phyloP scores from a whole-genome alignment of 441 rosid species.

The Metrosideros polymorpha region DNA sequence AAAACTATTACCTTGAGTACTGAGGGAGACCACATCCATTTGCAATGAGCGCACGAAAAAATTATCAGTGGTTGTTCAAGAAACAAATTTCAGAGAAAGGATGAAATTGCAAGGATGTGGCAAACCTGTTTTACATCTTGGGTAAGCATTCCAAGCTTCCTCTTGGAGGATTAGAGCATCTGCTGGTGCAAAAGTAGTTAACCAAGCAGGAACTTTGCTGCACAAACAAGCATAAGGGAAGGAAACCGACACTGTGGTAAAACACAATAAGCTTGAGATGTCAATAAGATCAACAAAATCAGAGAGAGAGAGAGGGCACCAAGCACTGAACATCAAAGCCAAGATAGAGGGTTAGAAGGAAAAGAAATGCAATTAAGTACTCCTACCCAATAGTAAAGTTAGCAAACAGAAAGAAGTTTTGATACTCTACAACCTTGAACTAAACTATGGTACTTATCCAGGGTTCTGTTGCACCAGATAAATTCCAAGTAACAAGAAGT shows the following conservation, averaged over 20 bases:
- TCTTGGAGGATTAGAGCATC: constrained; percentile 63
- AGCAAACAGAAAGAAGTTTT: not conserved
- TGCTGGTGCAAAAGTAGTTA: constrained; percentile 46
- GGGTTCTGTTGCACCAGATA: not conserved
- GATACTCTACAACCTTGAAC: not conserved
- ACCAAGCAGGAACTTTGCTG: constrained; percentile 73
- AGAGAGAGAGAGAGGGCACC: not conserved
- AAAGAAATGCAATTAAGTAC: not conserved
- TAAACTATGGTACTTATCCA: not conserved
- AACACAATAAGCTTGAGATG: not conserved
- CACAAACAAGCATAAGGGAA: constrained; percentile 7
- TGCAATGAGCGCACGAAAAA: not conserved
- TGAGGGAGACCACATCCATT: constrained; percentile 14
- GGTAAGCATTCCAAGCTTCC: constrained; percentile 73
- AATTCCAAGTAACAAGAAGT: not conserved
- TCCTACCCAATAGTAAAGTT: not conserved
- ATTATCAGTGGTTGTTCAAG: constrained; percentile 12
- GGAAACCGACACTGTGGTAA: not conserved
- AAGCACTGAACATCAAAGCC: not conserved
- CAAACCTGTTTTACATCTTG: constrained; percentile 61
- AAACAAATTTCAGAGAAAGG: not conserved
- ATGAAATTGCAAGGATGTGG: not conserved
- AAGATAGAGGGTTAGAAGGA: not conserved
- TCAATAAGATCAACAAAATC: not conserved
- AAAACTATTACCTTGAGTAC: constrained; percentile 46